phyloP scores from a whole-genome alignment of 495 filamentous ascomycete genomes.

The Hypoxylon trugodes region DNA sequence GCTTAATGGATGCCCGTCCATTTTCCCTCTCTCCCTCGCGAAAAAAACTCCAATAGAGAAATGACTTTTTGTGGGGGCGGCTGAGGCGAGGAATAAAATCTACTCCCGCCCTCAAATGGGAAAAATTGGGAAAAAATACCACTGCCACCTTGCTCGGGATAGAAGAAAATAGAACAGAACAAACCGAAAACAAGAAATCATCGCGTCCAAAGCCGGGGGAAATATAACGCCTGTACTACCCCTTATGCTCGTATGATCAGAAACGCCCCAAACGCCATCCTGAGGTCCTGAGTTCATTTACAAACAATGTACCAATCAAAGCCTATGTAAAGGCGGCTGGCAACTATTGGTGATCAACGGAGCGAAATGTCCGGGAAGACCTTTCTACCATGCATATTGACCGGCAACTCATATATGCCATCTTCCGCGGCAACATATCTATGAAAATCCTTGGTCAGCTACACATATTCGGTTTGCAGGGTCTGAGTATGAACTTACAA shows the following conservation, averaged over 20 bases:
- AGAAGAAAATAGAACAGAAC: background rate
- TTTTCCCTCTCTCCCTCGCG: background rate
- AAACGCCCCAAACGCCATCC: slow-evolving; percentile 13
- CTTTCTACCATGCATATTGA: slow-evolving; percentile 72
- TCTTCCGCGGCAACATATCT: slow-evolving; percentile 79
- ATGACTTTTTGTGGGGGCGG: slow-evolving; percentile 19
- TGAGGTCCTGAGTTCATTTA: background rate
- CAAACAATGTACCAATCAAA: background rate
- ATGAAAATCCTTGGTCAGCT: slow-evolving; percentile 26
- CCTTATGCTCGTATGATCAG: slow-evolving; percentile 32
- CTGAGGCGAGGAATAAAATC: slow-evolving; percentile 16
- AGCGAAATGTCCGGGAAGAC: slow-evolving; percentile 68
- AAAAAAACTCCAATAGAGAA: slow-evolving; percentile 18
- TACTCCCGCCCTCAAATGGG: background rate
- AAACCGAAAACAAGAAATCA: background rate
- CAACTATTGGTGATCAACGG: slow-evolving; percentile 56
- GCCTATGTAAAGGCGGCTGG: slow-evolving; percentile 6
- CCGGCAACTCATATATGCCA: slow-evolving; percentile 76
- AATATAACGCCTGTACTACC: slow-evolving; percentile 19
- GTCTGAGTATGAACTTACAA: slow-evolving; percentile 63
- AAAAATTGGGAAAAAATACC: no score
- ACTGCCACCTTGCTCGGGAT: background rate
- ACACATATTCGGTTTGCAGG: background rate
- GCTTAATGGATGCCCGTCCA: no score
- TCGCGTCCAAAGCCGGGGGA: background rate